These are phyloP conservation scores for Kodamaea jinghongensis DNA, from an alignment of 805 yeast species.

Conservation along the genomic window DNA sequence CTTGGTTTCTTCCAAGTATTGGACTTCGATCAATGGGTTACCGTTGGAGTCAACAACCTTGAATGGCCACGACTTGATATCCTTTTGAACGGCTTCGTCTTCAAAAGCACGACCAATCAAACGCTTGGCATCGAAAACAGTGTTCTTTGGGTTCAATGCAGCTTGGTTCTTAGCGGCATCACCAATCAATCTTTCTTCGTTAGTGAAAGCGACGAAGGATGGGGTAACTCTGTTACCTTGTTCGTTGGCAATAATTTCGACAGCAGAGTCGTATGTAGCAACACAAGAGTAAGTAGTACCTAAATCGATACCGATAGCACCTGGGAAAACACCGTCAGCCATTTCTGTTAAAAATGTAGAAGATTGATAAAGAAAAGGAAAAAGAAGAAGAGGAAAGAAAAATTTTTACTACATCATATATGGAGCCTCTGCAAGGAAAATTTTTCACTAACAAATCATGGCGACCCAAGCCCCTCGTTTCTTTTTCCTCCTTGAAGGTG, in stretches of 20 bases:
- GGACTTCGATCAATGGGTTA: conserved; percentile 47
- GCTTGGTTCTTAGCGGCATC: conserved; percentile 52
- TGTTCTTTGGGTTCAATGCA: conserved; percentile 49
- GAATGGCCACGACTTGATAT: conserved; percentile 49
- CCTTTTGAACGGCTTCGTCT: conserved; percentile 60
- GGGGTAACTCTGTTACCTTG: conserved; percentile 54
- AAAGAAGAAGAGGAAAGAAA: conserved; percentile 10
- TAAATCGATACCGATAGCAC: conserved; percentile 61
- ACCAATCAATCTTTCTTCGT: conserved; percentile 51
- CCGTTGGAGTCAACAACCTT: conserved; percentile 44
- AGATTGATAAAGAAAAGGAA: conserved; percentile 9
- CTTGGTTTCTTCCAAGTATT: conserved; percentile 47
- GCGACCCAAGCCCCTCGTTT: conserved; percentile 2
- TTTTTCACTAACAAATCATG: conserved; percentile 14
- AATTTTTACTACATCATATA: conserved; percentile 8
- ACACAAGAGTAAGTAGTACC: conserved; percentile 53
- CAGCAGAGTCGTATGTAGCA: conserved; percentile 49
- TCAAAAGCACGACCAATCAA: conserved; percentile 60
- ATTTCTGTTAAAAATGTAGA: conserved; percentile 38
- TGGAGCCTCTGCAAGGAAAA: conserved; percentile 11
- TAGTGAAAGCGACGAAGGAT: conserved; percentile 48
- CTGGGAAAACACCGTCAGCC: conserved; percentile 99
- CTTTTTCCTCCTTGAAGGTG: background rate
- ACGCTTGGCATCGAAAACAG: conserved; percentile 51
- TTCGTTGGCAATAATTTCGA: conserved; percentile 50